Evolutionary conservation across 495 filamentous ascomycete species (phyloP).

Genomic region (Neurospora sp.): DNA sequence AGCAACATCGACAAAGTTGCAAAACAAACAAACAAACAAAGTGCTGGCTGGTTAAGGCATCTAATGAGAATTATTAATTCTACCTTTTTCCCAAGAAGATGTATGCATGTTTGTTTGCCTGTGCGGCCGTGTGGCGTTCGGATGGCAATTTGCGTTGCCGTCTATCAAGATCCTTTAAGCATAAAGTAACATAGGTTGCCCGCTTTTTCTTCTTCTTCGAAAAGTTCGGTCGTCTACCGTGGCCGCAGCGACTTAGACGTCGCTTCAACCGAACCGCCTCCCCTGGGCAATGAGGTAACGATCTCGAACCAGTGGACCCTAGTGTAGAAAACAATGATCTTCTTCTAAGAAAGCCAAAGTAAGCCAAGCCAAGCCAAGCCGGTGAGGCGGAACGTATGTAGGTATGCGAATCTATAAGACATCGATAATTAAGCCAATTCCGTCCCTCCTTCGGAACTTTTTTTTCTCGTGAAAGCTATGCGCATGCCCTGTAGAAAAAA

Average conservation of each 20-base stretch:
- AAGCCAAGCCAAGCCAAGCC: background rate
- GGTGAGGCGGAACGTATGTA: background rate
- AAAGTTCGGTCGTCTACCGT: background rate
- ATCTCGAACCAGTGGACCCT: too few species aligned
- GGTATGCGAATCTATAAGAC: background rate
- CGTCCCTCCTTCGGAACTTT: background rate
- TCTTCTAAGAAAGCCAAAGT: background rate
- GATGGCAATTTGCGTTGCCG: too few species aligned
- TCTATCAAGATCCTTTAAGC: background rate
- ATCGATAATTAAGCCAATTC: background rate
- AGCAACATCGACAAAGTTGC: background rate
- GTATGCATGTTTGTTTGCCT: too few species aligned
- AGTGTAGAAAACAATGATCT: background rate
- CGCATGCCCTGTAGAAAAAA: background rate
- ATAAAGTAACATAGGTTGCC: background rate
- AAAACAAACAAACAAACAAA: background rate
- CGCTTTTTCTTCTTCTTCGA: background rate
- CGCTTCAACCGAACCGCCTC: too few species aligned
- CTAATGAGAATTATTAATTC: background rate
- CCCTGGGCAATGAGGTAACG: too few species aligned
- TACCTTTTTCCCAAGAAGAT: background rate
- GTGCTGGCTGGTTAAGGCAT: background rate
- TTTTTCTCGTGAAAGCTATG: background rate
- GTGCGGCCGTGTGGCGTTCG: too few species aligned
- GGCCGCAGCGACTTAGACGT: too few species aligned